Base-by-base conservation (phyloP, 2,329 filamentous ascomycete species). In the Aspergillus pseudoglaucus region DNA sequence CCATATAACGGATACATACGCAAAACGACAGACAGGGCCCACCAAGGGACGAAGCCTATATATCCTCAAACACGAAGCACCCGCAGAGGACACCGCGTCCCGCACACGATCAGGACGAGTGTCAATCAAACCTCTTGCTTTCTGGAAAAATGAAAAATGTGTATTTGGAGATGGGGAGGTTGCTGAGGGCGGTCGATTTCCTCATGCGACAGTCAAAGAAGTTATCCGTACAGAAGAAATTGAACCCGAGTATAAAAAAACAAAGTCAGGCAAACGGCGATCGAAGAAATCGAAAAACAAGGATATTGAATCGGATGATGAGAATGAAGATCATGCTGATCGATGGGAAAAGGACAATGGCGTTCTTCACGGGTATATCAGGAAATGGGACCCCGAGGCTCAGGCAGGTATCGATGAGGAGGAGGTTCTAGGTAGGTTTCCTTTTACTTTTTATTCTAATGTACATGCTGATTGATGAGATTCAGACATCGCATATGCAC, bases 81-180 rank as follows among this genome's bases (percentile, higher is more conserved):
- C 76, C n/a, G 65, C 72, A 1, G 76, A 82, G 46, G 73, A 70
- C 22, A 73, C 80, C 52, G 75, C 75, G 25, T 79, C 76, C 40
- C 87, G 84, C 44, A 79, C 79, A n/a, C 83, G 89, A 46, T 91
- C 85, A 10, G 90, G 89, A 2, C 82, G 93, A 48, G 81, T 82
- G 45, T 88, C 87, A 8, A 84, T 88, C 52, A 81, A 82, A 51
- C 93, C 90, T 0, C 70, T 96, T 30, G 82, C 88, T 22, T 95
- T 80, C 64, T 97, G 91, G 91, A 83, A 83, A 59, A 90, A 90
- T 55, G 91, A 97, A 64, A 81, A 80, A 46, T 81, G 86, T 42
- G 80, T 89, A 18, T 88, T 83, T 60, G 82, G 84, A 45, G 75
- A 79, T 15, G 79, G 82, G 20, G 81, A 83, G 43, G 71, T 72